phyloP scores from a whole-genome alignment of 306 rosid genomes.

The Vachellia collinsii region DNA sequence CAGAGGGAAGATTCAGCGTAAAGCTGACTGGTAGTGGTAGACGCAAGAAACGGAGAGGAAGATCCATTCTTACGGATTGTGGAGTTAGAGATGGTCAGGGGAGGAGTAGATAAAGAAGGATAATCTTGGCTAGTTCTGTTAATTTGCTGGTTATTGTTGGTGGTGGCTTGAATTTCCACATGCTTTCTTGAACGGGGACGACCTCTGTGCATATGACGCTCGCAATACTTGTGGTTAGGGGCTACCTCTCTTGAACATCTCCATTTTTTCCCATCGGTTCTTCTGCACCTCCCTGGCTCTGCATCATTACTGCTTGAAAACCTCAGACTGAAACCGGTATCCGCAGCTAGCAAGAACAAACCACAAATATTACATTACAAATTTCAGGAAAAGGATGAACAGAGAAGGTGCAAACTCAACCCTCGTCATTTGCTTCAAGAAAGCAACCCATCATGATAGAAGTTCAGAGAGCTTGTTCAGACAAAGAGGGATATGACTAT shows the following conservation, averaged over 20 bases:
- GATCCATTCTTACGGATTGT: conserved; percentile 37
- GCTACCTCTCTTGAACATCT: conserved; percentile 85
- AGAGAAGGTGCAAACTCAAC: background rate
- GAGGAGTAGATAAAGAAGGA: conserved; percentile 36
- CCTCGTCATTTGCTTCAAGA: background rate
- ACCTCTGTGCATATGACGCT: conserved; percentile 90
- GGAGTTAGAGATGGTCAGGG: conserved; percentile 37
- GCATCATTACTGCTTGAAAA: conserved; percentile 57
- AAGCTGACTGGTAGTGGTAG: conserved; percentile 36
- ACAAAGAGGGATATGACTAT: background rate
- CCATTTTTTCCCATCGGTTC: conserved; percentile 94
- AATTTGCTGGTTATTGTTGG: conserved; percentile 24
- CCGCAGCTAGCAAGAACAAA: conserved; percentile 37
- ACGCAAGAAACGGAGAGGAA: conserved; percentile 51
- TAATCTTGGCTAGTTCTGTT: conserved; percentile 58
- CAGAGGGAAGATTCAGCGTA: conserved; percentile 49
- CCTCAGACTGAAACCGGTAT: conserved; percentile 57
- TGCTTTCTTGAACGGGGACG: conserved; percentile 99
- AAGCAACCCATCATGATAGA: conserved; percentile 35
- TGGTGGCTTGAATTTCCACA: conserved; percentile 69
- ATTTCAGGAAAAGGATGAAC: conserved; percentile 29
- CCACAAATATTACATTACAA: conserved; percentile 8
- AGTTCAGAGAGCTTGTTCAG: conserved; percentile 28
- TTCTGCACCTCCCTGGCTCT: conserved; percentile 78
- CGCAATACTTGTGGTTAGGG: conserved; percentile 79